Conservation (phyloP, 352 stramenopile species). For the Pythium insidiosum region DNA sequence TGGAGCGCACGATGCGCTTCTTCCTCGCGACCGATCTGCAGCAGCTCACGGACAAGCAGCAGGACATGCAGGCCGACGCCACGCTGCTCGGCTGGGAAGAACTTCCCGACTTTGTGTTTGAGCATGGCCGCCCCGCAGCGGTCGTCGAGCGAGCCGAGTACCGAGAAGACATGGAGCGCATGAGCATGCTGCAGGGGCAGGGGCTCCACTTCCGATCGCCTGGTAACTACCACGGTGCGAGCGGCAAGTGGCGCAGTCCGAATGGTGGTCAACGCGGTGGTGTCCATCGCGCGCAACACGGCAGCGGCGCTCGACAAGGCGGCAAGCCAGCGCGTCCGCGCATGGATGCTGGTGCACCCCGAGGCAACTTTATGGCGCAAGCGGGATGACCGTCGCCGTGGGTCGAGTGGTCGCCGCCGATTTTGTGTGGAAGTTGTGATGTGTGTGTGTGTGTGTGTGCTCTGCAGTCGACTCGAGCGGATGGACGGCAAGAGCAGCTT, state of each 20-base stretch:
- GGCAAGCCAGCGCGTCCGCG: too few species aligned
- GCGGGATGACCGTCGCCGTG: slow-evolving; percentile 7
- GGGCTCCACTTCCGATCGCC: slow-evolving; percentile 6
- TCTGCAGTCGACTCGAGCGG: too few species aligned
- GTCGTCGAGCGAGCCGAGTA: slow-evolving; percentile 48
- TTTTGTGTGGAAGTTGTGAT: too few species aligned
- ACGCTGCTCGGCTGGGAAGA: slow-evolving; percentile 49
- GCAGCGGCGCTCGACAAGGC: too few species aligned
- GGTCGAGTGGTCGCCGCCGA: neutral
- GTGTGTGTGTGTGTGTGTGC: too few species aligned
- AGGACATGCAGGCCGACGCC: slow-evolving; percentile 53
- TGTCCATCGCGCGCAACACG: too few species aligned
- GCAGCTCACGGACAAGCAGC: slow-evolving; percentile 66
- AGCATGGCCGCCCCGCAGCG: slow-evolving; percentile 30
- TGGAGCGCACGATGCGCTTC: slow-evolving; percentile 76
- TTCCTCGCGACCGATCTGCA: slow-evolving; percentile 80
- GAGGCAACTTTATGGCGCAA: slow-evolving; percentile 16
- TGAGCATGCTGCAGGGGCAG: slow-evolving; percentile 25
- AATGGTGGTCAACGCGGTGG: slow-evolving; percentile 10
- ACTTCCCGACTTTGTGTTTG: slow-evolving; percentile 68
- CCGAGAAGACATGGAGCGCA: slow-evolving; percentile 51
- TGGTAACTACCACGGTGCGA: slow-evolving; percentile 9
- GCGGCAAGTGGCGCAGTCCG: slow-evolving; percentile 38
- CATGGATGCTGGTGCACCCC: too few species aligned
- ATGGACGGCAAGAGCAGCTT: too few species aligned